Conservation (phyloP, 306 rosid species). For the Myrica gale region DNA sequence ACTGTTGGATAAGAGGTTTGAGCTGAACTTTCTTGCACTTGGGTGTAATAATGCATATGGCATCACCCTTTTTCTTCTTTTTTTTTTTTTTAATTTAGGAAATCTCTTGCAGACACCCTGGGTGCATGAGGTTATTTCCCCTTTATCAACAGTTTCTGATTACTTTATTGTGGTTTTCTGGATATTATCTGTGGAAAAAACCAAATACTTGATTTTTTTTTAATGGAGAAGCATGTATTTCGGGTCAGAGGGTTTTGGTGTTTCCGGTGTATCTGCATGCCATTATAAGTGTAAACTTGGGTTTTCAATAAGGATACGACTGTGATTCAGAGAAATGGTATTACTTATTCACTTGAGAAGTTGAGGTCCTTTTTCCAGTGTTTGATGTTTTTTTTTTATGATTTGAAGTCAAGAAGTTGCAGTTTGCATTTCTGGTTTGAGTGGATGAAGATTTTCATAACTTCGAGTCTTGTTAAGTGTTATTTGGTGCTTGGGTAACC, state of each 20-base stretch:
- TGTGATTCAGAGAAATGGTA: neutral
- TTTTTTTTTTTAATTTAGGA: neutral
- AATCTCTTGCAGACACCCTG: neutral
- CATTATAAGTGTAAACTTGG: neutral
- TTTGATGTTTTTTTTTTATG: neutral
- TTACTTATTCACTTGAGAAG: neutral
- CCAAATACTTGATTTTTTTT: neutral
- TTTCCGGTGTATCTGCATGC: neutral
- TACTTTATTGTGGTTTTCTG: neutral
- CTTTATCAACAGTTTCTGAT: neutral
- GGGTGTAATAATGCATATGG: neutral
- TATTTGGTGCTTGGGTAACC: neutral
- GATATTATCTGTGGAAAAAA: neutral
- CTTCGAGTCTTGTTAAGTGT: neutral
- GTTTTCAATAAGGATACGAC: neutral
- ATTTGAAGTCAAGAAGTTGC: neutral
- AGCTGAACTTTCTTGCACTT: neutral
- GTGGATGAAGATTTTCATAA: neutral
- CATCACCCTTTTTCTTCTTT: neutral
- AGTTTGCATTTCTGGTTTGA: neutral
- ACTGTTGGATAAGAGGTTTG: conserved; percentile 3
- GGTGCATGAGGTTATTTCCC: neutral
- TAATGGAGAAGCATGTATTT: neutral
- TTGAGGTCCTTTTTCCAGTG: neutral
- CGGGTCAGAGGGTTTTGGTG: neutral